Conservation (phyloP, 352 stramenopile species). For the Achlya hypogyna region DNA sequence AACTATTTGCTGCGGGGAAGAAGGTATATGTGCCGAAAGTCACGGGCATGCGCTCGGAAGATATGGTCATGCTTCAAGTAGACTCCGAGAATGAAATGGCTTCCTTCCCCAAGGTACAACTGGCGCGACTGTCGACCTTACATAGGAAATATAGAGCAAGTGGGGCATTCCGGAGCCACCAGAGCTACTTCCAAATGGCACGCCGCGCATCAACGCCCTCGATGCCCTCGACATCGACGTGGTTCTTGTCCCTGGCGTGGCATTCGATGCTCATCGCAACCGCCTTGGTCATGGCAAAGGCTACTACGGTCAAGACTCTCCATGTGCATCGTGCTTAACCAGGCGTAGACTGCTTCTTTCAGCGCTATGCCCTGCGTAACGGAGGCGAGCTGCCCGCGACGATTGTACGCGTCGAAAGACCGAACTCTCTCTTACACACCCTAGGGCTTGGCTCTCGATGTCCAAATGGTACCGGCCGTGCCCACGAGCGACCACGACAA, state of each 20-base stretch:
- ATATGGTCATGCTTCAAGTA: slow-evolving; percentile 71
- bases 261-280: slow-evolving; percentile 66
- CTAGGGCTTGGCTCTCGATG: slow-evolving; percentile 57
- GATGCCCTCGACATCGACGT: slow-evolving; percentile 51
- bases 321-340: background rate
- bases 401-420: slow-evolving; percentile 43
- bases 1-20: slow-evolving; percentile 51
- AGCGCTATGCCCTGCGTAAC: slow-evolving; percentile 36
- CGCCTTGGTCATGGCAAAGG: slow-evolving; percentile 81
- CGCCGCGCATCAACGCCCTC: slow-evolving; percentile 35
- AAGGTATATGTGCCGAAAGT: slow-evolving; percentile 88
- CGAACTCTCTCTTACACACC: too few species aligned
- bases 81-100: slow-evolving; percentile 54
- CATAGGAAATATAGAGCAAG: slow-evolving; percentile 48
- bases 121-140: background rate
- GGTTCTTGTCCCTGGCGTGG: slow-evolving; percentile 72
- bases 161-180: slow-evolving; percentile 81
- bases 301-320: slow-evolving; percentile 63
- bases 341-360: slow-evolving; percentile 59
- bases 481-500: slow-evolving; percentile 52
- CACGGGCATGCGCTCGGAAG: slow-evolving; percentile 40
- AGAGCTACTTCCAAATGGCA: slow-evolving; percentile 23
- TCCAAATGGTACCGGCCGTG: slow-evolving; percentile 54
- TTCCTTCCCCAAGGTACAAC: slow-evolving; percentile 63
- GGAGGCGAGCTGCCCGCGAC: slow-evolving; percentile 35